phyloP scores from a whole-genome alignment of 306 rosid genomes.

The Quercus robur region DNA sequence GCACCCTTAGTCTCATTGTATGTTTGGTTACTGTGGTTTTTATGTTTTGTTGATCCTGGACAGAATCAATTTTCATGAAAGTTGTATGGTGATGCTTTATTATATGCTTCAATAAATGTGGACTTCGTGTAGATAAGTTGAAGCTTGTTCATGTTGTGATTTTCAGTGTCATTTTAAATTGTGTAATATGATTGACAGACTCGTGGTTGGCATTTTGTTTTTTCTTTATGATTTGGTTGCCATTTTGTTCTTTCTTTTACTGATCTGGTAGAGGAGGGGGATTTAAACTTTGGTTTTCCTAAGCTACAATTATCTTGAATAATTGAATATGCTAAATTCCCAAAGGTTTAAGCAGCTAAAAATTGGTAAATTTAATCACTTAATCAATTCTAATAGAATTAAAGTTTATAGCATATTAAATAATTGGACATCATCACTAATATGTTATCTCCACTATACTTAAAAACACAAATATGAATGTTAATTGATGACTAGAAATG shows the following conservation, averaged over 20 bases:
- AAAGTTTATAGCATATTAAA: no score
- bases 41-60: background rate
- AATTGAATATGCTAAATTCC: no score
- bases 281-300: no score
- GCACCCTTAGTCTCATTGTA: no score
- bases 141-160: background rate
- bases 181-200: background rate
- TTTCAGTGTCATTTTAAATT: background rate
- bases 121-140: background rate
- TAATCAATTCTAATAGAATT: no score
- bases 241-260: no score
- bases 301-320: no score
- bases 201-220: background rate
- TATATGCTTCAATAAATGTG: background rate
- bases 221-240: background rate
- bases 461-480: background rate
- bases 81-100: background rate
- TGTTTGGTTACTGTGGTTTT: background rate
- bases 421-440: background rate
- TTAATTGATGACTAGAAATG: background rate
- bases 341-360: no score
- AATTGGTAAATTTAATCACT: no score
- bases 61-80: background rate
- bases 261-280: no score
- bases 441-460: background rate